phyloP scores from a whole-genome alignment of 257 asterid species.

The Nicotiana attenuata region DNA sequence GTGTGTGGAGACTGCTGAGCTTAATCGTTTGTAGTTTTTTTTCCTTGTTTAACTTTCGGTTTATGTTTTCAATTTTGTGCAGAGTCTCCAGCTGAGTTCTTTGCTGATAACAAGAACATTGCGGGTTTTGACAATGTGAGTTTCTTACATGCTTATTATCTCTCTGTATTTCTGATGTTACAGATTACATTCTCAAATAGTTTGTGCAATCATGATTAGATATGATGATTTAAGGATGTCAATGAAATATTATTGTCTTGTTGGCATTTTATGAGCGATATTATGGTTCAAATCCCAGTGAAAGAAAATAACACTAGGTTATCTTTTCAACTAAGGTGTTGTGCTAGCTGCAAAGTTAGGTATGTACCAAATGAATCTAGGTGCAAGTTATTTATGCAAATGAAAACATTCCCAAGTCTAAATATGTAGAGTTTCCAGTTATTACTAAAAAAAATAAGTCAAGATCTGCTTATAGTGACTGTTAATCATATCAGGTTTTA shows the following conservation, averaged over 20 bases:
- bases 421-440: neutral
- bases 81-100: conserved; percentile 97
- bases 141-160: neutral
- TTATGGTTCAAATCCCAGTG: neutral
- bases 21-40: neutral
- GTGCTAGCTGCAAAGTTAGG: neutral
- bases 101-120: conserved; percentile 89
- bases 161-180: neutral
- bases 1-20: neutral
- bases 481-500: too few relatives aligned
- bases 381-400: neutral
- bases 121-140: conserved; percentile 95
- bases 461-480: too few relatives aligned
- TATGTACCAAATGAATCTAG: neutral
- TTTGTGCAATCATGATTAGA: neutral
- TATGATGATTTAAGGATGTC: neutral
- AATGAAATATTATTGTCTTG: neutral
- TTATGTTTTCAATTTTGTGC: conserved; percentile 18
- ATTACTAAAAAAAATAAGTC: neutral
- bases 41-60: neutral
- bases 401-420: neutral
- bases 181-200: neutral
- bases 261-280: neutral
- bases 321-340: neutral
- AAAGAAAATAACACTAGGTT: too few relatives aligned